These are phyloP conservation scores for Acer campestre DNA, from an alignment of 345 rosid genomes.

Conservation along the genomic window DNA sequence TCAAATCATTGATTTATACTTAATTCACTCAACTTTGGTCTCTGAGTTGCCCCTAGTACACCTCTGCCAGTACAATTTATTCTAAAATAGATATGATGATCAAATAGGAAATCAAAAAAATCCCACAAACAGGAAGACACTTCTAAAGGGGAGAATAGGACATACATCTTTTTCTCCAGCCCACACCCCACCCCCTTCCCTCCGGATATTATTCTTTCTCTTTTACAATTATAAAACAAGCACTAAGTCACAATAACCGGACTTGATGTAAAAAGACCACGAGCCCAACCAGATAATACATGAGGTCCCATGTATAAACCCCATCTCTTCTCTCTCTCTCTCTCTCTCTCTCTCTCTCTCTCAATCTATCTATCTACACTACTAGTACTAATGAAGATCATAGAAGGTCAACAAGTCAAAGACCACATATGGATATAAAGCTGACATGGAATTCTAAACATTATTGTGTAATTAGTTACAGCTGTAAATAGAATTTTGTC, in stretches of 20 bases:
- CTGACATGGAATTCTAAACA: too few species aligned
- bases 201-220: not conserved
- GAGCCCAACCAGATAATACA: too few species aligned
- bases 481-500: too few species aligned
- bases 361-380: too few species aligned
- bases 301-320: too few species aligned
- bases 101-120: not conserved
- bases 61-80: not conserved
- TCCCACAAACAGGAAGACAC: not conserved
- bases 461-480: too few species aligned
- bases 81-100: not conserved
- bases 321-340: too few species aligned
- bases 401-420: too few species aligned
- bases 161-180: not conserved
- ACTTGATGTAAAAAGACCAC: not conserved
- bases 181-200: too few species aligned
- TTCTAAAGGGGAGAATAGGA: not conserved
- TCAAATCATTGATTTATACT: not conserved
- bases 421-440: too few species aligned
- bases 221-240: not conserved
- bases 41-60: not conserved
- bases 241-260: not conserved
- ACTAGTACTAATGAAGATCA: too few species aligned
- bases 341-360: too few species aligned
- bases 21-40: not conserved